These are phyloP conservation scores for Sordariomycetes sp. DNA, from an alignment of 2,329 filamentous ascomycete genomes.

Conservation along the genomic window DNA sequence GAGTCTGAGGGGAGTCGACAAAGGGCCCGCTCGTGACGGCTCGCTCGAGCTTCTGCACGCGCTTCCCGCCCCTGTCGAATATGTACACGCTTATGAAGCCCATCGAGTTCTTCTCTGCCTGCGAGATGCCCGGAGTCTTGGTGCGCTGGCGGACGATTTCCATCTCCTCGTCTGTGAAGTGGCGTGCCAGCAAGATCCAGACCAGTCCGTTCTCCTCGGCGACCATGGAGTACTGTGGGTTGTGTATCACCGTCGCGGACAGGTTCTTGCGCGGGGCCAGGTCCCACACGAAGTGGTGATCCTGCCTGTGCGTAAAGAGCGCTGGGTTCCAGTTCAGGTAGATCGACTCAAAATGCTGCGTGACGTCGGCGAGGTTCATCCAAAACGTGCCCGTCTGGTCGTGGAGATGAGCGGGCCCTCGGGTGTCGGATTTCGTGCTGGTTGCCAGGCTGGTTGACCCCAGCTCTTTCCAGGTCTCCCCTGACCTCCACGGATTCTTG, in stretches of 20 bases:
- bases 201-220: constrained; percentile 46
- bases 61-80: constrained; percentile 57
- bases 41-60: constrained; percentile 62
- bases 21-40: constrained; percentile 67
- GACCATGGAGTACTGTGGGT: constrained; percentile 59
- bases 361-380: constrained; percentile 79
- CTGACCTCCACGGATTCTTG: constrained; percentile 90
- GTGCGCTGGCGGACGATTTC: constrained; percentile 31
- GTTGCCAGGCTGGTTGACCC: constrained; percentile 23
- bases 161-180: constrained; percentile 62
- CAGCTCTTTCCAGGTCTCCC: constrained; percentile 3
- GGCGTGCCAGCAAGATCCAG: constrained; percentile 78
- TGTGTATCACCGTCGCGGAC: constrained; percentile 44
- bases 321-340: constrained; percentile 96
- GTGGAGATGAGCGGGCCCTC: constrained; percentile 1
- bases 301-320: constrained; percentile 68
- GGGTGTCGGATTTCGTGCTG: not conserved
- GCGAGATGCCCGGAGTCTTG: not conserved
- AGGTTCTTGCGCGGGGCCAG: constrained; percentile 33
- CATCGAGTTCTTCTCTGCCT: constrained; percentile 24
- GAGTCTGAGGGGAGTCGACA: constrained; percentile 85
- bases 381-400: constrained; percentile 64
- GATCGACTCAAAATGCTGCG: constrained; percentile 87
- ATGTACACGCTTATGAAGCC: constrained; percentile 85
- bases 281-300: constrained; percentile 83